Evolutionary conservation across 768 basidiomycete genomes (phyloP).

Genomic region (Clitopilus passeckerianus): DNA sequence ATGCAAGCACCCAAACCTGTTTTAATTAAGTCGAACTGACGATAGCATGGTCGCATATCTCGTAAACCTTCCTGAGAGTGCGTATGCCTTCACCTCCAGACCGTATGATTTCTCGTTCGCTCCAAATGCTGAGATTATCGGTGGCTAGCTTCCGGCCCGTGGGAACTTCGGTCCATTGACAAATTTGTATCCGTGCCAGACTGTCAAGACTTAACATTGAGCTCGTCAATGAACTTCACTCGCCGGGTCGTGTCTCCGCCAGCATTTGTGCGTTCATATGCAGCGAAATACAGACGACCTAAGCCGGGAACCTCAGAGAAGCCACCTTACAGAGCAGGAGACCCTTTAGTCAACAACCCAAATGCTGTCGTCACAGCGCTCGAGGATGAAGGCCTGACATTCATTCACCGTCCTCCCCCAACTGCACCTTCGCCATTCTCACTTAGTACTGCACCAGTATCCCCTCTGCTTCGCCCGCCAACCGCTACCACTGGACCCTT

Average conservation of each 20-base stretch:
- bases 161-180: background rate
- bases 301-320: slow-evolving; percentile 47
- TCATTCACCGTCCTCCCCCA: slow-evolving; percentile 83
- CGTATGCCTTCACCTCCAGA: no score
- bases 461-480: slow-evolving; percentile 54
- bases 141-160: background rate
- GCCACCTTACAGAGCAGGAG: slow-evolving; percentile 53
- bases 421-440: slow-evolving; percentile 71
- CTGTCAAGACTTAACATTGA: background rate
- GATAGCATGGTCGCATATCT: no score
- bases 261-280: slow-evolving; percentile 32
- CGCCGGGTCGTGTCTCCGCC: slow-evolving; percentile 19
- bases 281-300: slow-evolving; percentile 43
- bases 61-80: no score
- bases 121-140: background rate
- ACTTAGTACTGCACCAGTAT: slow-evolving; percentile 61
- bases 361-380: slow-evolving; percentile 46
- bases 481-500: slow-evolving; percentile 24
- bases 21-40: no score
- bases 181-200: background rate
- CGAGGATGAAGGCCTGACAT: slow-evolving; percentile 57
- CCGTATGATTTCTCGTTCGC: no score
- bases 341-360: slow-evolving; percentile 51
- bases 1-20: no score
- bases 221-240: slow-evolving; percentile 15